phyloP scores from a whole-genome alignment of 2,329 filamentous ascomycete genomes.

The Acrodontium crateriforme region DNA sequence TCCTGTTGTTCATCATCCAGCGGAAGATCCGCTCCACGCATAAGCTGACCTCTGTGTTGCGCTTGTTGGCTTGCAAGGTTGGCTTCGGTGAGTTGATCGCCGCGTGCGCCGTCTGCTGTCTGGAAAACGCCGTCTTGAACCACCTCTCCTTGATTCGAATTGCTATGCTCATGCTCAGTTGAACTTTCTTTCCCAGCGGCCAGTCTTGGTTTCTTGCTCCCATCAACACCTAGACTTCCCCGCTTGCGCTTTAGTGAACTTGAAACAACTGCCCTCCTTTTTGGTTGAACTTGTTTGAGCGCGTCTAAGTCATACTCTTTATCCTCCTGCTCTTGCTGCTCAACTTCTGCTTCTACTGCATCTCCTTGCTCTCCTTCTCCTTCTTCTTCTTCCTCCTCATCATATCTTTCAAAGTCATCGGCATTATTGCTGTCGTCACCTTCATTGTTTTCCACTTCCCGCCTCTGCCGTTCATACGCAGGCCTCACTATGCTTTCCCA shows the following conservation, averaged over 20 bases:
- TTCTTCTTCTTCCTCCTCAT: too few species aligned
- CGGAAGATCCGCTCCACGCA: conserved; percentile 16
- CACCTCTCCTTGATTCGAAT: too few species aligned
- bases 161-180: too few species aligned
- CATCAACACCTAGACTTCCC: too few species aligned
- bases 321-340: too few species aligned
- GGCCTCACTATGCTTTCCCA: conserved; percentile 17
- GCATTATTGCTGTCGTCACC: background rate
- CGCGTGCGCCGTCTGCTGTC: too few species aligned
- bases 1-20: conserved; percentile 19
- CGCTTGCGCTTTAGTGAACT: background rate
- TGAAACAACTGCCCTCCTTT: background rate
- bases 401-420: conserved; percentile 1
- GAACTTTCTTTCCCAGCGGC: too few species aligned
- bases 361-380: too few species aligned
- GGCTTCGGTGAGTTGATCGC: conserved; percentile 18
- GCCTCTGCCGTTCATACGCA: conserved; percentile 5
- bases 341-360: too few species aligned
- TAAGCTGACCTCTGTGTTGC: conserved; percentile 7
- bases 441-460: conserved; percentile 1
- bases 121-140: too few species aligned
- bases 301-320: conserved; percentile 7
- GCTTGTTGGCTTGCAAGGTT: conserved; percentile 22
- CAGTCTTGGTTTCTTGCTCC: too few species aligned
- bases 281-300: too few species aligned